Base-by-base conservation (phyloP, 2,329 filamentous ascomycete species). In the Phialocephala subalpina region DNA sequence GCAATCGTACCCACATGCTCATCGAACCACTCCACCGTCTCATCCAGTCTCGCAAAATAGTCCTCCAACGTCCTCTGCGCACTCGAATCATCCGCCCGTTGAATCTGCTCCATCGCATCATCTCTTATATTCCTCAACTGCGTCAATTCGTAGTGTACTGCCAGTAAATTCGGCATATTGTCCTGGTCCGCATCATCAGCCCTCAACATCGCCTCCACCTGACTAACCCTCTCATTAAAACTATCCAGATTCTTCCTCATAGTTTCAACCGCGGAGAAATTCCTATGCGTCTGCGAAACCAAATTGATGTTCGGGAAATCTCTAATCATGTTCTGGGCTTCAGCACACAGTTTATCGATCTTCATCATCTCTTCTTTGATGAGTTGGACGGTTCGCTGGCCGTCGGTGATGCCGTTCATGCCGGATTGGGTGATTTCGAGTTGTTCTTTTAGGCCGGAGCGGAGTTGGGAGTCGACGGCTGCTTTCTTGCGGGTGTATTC, bases 281-380 rank as follows among this genome's bases (percentile, higher is more conserved):
- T 97, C 70, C 95, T 88, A 80, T 99, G 96, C 71, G 97, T 96
- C 80, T 97, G 93, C 63, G 95, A 95, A 62, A 97, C 92, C 67
- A 93, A 83, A 78, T 97, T 96, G 83, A 97, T 96, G 76, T 93
- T 93, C 40, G 92, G 91, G 80, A 99, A 98, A 82, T 99, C 96
- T 76, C 92, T 90, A 75, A 99, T 97, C 89, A 97, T 97, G 77
- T 93, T 93, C 82, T 98, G 95, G 62, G 94, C 94, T 80, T 99
- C 97, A 69, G 94, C 94, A 82, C 96, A 99, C 70, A 99, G 87
- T 81, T 93, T 94, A 82, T 99, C 96, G 75, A 99, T 98, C 81
- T 95, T 97, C 84, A 97, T 94, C 88, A 99, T 96, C 82, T 99
- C 96, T 72, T 98, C 95, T 80, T 97, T 97, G 81, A 97, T 97